Evolutionary conservation across 257 asterid genomes (phyloP).

Genomic region (Eustoma russellianum): DNA sequence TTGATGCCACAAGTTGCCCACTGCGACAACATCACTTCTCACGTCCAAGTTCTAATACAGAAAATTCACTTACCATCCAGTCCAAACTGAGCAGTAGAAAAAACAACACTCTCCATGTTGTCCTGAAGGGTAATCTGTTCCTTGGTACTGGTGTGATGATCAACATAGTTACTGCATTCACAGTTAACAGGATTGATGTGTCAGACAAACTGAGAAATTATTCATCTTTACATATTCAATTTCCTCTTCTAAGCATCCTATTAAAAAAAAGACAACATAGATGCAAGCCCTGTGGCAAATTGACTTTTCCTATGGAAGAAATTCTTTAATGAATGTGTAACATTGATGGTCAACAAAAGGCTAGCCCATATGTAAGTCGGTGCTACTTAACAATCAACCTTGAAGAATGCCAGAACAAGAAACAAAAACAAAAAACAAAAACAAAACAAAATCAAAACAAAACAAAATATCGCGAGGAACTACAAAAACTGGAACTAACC

Average conservation of each 20-base stretch:
- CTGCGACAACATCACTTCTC: no score
- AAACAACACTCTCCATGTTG: conserved; percentile 68
- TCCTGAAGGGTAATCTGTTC: conserved; percentile 99
- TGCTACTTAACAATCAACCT: no score
- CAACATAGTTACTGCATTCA: conserved; percentile 79
- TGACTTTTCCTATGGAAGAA: neutral
- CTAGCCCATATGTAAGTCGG: no score
- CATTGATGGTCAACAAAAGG: no score
- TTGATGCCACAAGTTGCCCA: no score
- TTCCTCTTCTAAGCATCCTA: neutral
- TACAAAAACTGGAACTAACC: conserved; percentile 37
- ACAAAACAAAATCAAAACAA: no score
- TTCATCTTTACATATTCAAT: neutral
- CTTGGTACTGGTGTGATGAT: conserved; percentile 94
- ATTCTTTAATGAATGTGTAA: neutral
- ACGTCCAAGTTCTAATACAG: neutral
- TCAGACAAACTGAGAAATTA: conserved; percentile 9
- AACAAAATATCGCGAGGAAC: no score
- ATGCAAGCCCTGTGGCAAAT: neutral
- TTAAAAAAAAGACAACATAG: neutral
- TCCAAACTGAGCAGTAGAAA: conserved; percentile 90
- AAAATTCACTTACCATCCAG: conserved; percentile 69
- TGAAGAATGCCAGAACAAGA: no score
- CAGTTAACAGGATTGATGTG: conserved; percentile 11
- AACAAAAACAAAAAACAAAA: no score